Evolutionary conservation across 2,329 filamentous ascomycete genomes (phyloP).

Genomic region (Diaporthe destruens): DNA sequence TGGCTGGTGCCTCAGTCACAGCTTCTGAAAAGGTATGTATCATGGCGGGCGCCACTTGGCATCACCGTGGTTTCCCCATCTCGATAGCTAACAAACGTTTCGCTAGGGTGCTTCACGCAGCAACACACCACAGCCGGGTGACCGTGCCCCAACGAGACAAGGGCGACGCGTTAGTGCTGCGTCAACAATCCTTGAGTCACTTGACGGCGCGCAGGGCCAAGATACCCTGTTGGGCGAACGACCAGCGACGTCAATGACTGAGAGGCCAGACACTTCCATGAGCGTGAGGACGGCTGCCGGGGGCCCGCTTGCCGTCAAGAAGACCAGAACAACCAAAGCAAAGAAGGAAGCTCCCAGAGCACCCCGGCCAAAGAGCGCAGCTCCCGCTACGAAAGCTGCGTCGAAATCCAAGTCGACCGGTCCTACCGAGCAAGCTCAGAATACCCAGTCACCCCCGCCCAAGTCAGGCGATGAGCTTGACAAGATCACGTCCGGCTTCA

Average conservation of each 20-base stretch:
- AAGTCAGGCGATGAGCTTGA: slow-evolving; percentile 60
- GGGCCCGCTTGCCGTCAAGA: slow-evolving; percentile 65
- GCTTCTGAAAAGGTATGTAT: slow-evolving; percentile 57
- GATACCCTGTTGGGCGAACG: slow-evolving; percentile 44
- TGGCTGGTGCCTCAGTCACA: slow-evolving; percentile 64
- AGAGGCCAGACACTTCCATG: slow-evolving; percentile 57
- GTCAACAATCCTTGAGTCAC: slow-evolving; percentile 53
- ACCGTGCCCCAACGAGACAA: slow-evolving; percentile 49
- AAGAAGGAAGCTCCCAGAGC: slow-evolving; percentile 56
- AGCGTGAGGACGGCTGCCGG: slow-evolving; percentile 55
- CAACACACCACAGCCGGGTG: slow-evolving; percentile 48
- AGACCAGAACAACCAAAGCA: slow-evolving; percentile 64
- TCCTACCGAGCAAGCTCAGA: slow-evolving; percentile 6
- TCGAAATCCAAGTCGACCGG: slow-evolving; percentile 36
- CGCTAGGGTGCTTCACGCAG: slow-evolving; percentile 52
- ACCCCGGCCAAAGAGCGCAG: slow-evolving; percentile 37
- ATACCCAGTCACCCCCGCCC: slow-evolving; percentile 18
- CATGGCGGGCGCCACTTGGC: neutral
- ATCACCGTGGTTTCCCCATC: neutral
- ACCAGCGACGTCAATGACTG: slow-evolving; percentile 57
- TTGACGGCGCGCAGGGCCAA: slow-evolving; percentile 43
- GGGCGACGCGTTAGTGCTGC: slow-evolving; percentile 65
- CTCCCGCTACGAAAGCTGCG: slow-evolving; percentile 35
- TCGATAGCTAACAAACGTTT: slow-evolving; percentile 40
- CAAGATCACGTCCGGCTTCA: slow-evolving; percentile 69